phyloP scores from a whole-genome alignment of 2,329 filamentous ascomycete genomes.

The Lecanicillium sp. region DNA sequence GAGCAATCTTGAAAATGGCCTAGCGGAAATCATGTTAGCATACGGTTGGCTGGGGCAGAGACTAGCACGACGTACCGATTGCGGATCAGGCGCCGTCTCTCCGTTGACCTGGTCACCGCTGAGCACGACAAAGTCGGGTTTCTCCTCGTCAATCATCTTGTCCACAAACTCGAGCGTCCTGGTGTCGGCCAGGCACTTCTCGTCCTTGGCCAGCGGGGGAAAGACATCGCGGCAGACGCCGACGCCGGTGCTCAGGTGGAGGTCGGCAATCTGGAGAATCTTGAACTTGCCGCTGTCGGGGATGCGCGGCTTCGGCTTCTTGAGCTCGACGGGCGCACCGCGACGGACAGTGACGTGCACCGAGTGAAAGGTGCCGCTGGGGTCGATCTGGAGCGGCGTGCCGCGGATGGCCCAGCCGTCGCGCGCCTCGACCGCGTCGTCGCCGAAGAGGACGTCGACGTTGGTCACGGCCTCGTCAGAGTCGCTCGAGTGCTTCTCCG shows the following conservation, averaged over 20 bases:
- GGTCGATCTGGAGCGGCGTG: conserved; percentile 65
- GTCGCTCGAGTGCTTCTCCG: conserved; percentile 67
- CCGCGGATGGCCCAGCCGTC: conserved; percentile 77
- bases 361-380: conserved; percentile 54
- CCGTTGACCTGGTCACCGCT: conserved; percentile 96
- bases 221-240: conserved; percentile 82
- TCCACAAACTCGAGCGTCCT: conserved; percentile 86
- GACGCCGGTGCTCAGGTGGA: conserved; percentile 86
- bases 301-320: conserved; percentile 70
- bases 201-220: conserved; percentile 64
- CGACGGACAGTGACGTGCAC: conserved; percentile 73
- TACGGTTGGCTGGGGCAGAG: background rate
- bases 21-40: conserved; percentile 18
- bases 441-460: conserved; percentile 81
- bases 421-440: conserved; percentile 85
- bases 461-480: conserved; percentile 69
- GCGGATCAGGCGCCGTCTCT: conserved; percentile 83
- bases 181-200: conserved; percentile 83
- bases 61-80: conserved; percentile 54
- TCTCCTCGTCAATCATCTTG: conserved; percentile 81
- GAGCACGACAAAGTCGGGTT: conserved; percentile 84
- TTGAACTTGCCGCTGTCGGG: conserved; percentile 91
- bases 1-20: conserved; percentile 90
- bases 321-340: conserved; percentile 57
- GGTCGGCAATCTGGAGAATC: conserved; percentile 91